Evolutionary conservation across 352 stramenopile genomes (phyloP).

Genomic region (Pilasporangium apinafurcum): DNA sequence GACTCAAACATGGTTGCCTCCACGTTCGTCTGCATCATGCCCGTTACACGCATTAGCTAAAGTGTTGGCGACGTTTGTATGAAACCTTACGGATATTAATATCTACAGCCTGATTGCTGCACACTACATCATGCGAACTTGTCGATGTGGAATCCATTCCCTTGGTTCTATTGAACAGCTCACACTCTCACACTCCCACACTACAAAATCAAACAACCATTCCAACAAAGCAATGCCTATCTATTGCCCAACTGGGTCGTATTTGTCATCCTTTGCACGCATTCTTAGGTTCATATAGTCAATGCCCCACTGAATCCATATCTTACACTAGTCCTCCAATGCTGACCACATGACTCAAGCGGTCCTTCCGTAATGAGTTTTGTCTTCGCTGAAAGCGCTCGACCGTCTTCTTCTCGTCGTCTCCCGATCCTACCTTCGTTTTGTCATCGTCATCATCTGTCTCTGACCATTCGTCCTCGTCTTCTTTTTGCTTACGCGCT

Average conservation of each 20-base stretch:
- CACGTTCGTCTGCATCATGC: too few relatives aligned
- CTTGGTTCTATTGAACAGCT: too few relatives aligned
- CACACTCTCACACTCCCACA: too few relatives aligned
- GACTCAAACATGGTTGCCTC: too few relatives aligned
- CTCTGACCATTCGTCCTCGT: conserved; percentile 30
- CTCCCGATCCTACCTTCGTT: conserved; percentile 22
- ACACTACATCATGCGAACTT: too few relatives aligned
- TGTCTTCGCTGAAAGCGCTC: conserved; percentile 50
- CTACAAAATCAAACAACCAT: too few relatives aligned
- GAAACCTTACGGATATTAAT: too few relatives aligned
- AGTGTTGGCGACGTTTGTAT: too few relatives aligned
- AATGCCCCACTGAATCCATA: conserved; percentile 16
- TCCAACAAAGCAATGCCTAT: too few relatives aligned
- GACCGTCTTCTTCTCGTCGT: conserved; percentile 21
- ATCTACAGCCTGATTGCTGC: too few relatives aligned
- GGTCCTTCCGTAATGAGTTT: conserved; percentile 44
- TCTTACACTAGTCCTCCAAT: conserved; percentile 50
- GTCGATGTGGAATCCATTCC: neutral
- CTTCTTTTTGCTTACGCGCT: conserved; percentile 16
- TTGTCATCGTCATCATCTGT: conserved; percentile 39
- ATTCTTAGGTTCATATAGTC: conserved; percentile 1
- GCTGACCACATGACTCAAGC: conserved; percentile 30
- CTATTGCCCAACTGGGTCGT: neutral
- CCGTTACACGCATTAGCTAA: too few relatives aligned
- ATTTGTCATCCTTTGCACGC: conserved; percentile 8